Conservation (phyloP, 257 asterid species). For the Ballota nigra region DNA sequence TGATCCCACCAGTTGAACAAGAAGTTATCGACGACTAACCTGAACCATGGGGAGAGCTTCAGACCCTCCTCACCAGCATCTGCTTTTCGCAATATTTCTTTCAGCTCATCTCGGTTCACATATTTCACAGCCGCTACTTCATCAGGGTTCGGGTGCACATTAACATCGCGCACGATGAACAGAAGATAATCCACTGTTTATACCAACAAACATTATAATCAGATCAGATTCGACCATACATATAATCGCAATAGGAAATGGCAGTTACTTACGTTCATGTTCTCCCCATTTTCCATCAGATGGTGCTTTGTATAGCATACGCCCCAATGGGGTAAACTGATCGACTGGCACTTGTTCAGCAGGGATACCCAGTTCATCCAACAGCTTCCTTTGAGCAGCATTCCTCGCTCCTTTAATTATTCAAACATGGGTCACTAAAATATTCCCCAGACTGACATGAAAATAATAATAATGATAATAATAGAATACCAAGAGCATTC, state of each 20-base stretch:
- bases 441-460: not conserved
- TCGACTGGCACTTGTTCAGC: constrained; percentile 87
- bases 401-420: constrained; percentile 67
- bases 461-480: not conserved
- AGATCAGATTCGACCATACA: not conserved
- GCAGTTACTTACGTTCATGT: constrained; percentile 64
- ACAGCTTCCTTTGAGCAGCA: constrained; percentile 96
- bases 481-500: constrained; percentile 59
- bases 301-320: constrained; percentile 92
- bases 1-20: constrained; percentile 98
- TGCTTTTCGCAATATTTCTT: constrained; percentile 76
- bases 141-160: constrained; percentile 77
- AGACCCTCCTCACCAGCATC: constrained; percentile 88
- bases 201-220: not conserved
- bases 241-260: not conserved
- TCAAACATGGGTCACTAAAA: constrained; percentile 9
- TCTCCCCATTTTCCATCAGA: constrained; percentile 99
- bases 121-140: constrained; percentile 84
- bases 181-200: constrained; percentile 91
- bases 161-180: constrained; percentile 77
- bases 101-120: constrained; percentile 66
- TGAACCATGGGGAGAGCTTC: constrained; percentile 95
- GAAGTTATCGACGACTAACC: constrained; percentile 83
- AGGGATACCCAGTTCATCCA: constrained; percentile 87
- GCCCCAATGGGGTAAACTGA: constrained; percentile 76